Base-by-base conservation (phyloP, 148 eudicot genomes). In the Rhododendron kiyosumense region DNA sequence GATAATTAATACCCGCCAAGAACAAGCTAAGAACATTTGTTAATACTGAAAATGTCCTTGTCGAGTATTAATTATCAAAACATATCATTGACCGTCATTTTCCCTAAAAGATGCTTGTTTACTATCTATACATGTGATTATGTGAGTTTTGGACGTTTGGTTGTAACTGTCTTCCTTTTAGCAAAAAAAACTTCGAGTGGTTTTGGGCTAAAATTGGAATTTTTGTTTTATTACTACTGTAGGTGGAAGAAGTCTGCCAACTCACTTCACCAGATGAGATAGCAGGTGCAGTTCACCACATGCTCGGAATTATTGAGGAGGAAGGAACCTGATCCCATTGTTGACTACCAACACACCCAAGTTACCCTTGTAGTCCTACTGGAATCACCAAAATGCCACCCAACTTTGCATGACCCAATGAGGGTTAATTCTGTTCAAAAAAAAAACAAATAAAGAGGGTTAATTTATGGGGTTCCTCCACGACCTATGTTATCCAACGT, bases 221-320 rank as follows among this genome's bases (percentile, higher is more conserved):
- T 74, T 14, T 34, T 73, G 15, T 5, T 30, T 74, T 74, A 4
- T 34, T 82, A 28, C 57, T 80, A 28, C 57, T 91, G 92, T 91
- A 96, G 98, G 94, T 94, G 84, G 99, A 97, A 89, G 99, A 95
- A 93, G 95, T 95, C 22, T 93, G 98, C 92, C 94, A 91, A 83
- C 93, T 93, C 67, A 91, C 85, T 82, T 93, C 95, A 69, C 94
- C 94, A 86, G 96, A 97, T 88, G 94, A 92, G 59, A 97, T 97
- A 83, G 95, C 96, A 87, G 89, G 89, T 73, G 93, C 98, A 86
- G 94, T 94, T 46, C 94, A 93, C 93, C 98, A 95, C 88, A 93
- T 97, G 95, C 96, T 95, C 57, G 88, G 92, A 87, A 92, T 94
- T 75, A 97, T 94, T 88, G 95, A 93, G 88, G 93, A 91, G 86